Evolutionary conservation across 345 rosid genomes (phyloP), one percentile per base, ranked within the genome.

Genomic region (Eucalyptus erythrocorys): DNA sequence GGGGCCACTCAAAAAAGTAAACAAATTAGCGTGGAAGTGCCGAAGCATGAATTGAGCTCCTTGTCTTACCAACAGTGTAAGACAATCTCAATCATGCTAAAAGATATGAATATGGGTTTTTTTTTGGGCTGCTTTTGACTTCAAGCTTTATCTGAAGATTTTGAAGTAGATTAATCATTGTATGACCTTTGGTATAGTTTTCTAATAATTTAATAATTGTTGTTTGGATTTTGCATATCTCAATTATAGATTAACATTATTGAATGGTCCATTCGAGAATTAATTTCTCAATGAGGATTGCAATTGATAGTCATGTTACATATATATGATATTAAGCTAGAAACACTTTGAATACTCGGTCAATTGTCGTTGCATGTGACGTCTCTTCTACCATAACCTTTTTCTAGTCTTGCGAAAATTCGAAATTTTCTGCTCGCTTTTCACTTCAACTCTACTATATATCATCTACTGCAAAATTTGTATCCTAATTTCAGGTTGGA

Each of bases 251-350:
- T 6, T 61, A 13, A 27, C 1, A 12, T 6, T 1, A 2, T 13
- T 30, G 16, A 30, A 61, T 27, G 15, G 17, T 61, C n/a, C 68
- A 61, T 61, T 61, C 17, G 1, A 61, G 2, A 61, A 3, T 34
- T 61, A 12, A 61, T 61, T 30, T 61, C 0, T 61, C 0, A 0
- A 30, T 3, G 8, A 30, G 68, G 4, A 59, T 59, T 12, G 1
- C 1, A 6, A 27, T 61, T 0, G 0, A 30, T 9, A 30, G 16
- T 61, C 8, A 6, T 30, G 2, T 30, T 61, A 61, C 15, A 30
- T 30, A 12, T 30, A 12, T 13, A 61, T 6, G 8, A 0, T 61
- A 30, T 61, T 61, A 30, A 13, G 68, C 17, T 61, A 30, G 34
- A 30, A 61, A 61, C 0, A 6, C 16, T 61, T 13, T 61, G 17